These are phyloP conservation scores for Beauveria caledonica DNA, from an alignment of 2,329 filamentous ascomycete genomes.

Conservation along the genomic window DNA sequence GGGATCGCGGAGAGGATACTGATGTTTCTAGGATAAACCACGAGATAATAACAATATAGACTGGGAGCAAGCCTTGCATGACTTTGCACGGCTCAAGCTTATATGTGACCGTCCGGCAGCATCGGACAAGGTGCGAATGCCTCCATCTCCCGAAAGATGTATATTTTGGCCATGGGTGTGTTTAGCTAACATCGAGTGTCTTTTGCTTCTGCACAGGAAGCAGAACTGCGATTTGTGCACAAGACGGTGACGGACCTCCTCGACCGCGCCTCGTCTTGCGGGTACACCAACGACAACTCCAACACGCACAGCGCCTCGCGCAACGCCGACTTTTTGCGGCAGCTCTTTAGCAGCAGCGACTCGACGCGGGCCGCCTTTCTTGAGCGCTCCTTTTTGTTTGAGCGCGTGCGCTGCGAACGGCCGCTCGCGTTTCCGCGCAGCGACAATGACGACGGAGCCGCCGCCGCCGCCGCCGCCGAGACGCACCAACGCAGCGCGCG, in stretches of 20 bases:
- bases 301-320: slow-evolving; percentile 36
- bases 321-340: slow-evolving; percentile 36
- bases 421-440: slow-evolving; percentile 24
- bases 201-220: slow-evolving; percentile 21
- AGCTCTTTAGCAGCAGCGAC: slow-evolving; percentile 33
- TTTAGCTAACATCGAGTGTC: not conserved
- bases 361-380: slow-evolving; percentile 53
- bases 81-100: slow-evolving; percentile 34
- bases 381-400: slow-evolving; percentile 55
- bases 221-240: slow-evolving; percentile 41
- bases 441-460: not conserved
- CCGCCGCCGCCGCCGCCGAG: slow-evolving; percentile 25
- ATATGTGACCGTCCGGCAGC: slow-evolving; percentile 29
- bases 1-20: not conserved
- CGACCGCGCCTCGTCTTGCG: slow-evolving; percentile 31
- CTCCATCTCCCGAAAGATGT: not conserved
- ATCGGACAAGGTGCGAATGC: slow-evolving; percentile 31
- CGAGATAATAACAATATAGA: slow-evolving; percentile 28
- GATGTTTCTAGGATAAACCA: slow-evolving; percentile 23
- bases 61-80: slow-evolving; percentile 36
- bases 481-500: slow-evolving; percentile 59
- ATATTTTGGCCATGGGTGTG: too few relatives aligned
- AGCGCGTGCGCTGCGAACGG: slow-evolving; percentile 39
- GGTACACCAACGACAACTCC: slow-evolving; percentile 22
- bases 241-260: slow-evolving; percentile 38